Evolutionary conservation across 1,139 yeast genomes (phyloP), one percentile per base, ranked within the genome.

Genomic region (Saccharomyces hybrid): DNA sequence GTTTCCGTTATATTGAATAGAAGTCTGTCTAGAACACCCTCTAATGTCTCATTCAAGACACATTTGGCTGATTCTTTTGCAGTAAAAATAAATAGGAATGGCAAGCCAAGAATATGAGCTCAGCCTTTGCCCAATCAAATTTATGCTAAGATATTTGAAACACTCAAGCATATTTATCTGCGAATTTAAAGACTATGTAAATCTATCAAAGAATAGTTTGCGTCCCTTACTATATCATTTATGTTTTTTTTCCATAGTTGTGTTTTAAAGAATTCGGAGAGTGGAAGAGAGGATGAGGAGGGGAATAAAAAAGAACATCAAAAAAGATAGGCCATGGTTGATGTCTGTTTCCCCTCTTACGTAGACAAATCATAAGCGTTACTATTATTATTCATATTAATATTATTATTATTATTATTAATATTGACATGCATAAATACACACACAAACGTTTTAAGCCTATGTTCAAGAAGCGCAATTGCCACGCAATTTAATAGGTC

Each of bases 31-130:
- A 73, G 91, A 58, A 83, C 90, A 0, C 84, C 88, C 20, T 86
- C 95, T 1, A 84, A 83, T 51, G 75, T 88, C 1, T 86, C 95
- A 2, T 88, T 88, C 74, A 84, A 84, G 65, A 83, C 86, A 7
- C 80, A 87, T 32, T 74, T 88, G 62, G 90, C 85, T 0, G 88
- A 83, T 59, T 78, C 84, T 2, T 79, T 80, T 61, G 78, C 68
- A 16, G 62, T 72, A 16, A 63, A 54, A 48, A 57, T 62, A 44
- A 57, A 60, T 6, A 13, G 20, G 13, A 14, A 23, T 13, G 25
- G 44, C 1, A 38, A 38, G n/a, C 44, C 44, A 5, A 38, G 44
- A 38, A 38, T 38, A 38, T 38, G 30, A 28, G 30, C 30, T 28
- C 30, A 28, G 30, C 30, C 30, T 28, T 28, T 28, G 30, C 30